Conservation (phyloP, 2,329 filamentous ascomycete genomes). For the Alternaria alternata region DNA sequence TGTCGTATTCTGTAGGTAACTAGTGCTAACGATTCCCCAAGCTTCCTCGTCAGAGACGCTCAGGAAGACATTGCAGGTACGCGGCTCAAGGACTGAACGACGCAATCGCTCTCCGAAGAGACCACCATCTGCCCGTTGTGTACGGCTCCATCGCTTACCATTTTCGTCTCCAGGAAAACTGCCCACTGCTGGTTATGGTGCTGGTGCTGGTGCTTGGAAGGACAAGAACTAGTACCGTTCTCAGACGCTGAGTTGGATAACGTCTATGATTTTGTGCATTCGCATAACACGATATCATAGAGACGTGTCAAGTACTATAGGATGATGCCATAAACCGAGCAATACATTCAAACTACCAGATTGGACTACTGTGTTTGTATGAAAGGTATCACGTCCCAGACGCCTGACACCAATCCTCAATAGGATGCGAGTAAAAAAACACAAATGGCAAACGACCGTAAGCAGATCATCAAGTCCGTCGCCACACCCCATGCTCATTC, state of each 20-base stretch:
- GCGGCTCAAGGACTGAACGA: constrained; percentile 71
- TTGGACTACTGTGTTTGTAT: background rate
- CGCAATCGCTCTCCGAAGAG: constrained; percentile 5
- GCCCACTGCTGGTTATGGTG: constrained; percentile 10
- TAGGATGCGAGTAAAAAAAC: background rate
- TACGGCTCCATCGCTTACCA: constrained; percentile 30
- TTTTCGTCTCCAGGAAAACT: constrained; percentile 29
- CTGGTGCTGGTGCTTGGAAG: constrained; percentile 12
- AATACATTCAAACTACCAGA: background rate
- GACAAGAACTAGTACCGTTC: constrained; percentile 1
- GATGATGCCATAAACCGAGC: background rate
- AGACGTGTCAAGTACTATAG: background rate
- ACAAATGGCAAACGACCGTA: background rate
- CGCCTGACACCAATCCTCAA: background rate
- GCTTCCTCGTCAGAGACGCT: constrained; percentile 86
- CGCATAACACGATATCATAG: background rate
- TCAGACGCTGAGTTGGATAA: background rate
- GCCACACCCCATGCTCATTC: background rate
- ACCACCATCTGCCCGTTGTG: constrained; percentile 7
- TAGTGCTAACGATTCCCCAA: constrained; percentile 50
- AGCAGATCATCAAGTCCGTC: background rate
- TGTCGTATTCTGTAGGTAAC: background rate
- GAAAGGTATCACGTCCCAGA: background rate
- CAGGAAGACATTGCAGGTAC: constrained; percentile 79
- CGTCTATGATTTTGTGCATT: background rate